These are phyloP conservation scores for Phytophthora lateralis DNA, from an alignment of 352 stramenopile species.

Conservation along the genomic window DNA sequence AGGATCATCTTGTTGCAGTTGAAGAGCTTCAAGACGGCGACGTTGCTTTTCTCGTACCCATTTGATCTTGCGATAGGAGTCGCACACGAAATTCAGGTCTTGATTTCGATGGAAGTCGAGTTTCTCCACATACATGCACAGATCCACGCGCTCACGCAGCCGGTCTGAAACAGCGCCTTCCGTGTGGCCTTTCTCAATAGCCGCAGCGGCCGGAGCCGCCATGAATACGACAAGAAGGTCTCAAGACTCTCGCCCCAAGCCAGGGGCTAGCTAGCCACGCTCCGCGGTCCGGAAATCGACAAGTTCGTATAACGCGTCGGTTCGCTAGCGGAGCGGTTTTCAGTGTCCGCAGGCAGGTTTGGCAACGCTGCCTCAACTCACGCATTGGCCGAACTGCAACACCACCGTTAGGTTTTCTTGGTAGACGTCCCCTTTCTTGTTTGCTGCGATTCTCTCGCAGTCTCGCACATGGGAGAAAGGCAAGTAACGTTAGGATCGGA, in stretches of 20 bases:
- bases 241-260: constrained; percentile 10
- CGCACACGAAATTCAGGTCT: constrained; percentile 19
- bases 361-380: not conserved
- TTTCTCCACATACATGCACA: constrained; percentile 52
- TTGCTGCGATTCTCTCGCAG: constrained; percentile 14
- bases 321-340: constrained; percentile 15
- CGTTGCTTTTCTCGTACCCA: constrained; percentile 47
- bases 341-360: constrained; percentile 1
- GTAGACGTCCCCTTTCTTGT: constrained; percentile 27
- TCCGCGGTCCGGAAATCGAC: not conserved
- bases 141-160: constrained; percentile 41
- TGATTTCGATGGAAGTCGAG: constrained; percentile 28
- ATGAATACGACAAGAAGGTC: constrained; percentile 7
- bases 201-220: constrained; percentile 3
- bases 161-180: constrained; percentile 29
- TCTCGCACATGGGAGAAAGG: constrained; percentile 35
- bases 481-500: constrained; percentile 11
- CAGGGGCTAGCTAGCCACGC: too few species aligned
- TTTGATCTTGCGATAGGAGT: constrained; percentile 55
- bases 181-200: not conserved
- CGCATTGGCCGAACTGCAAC: not conserved
- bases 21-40: constrained; percentile 24
- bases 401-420: constrained; percentile 28
- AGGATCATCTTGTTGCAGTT: constrained; percentile 13
- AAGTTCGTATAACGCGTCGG: constrained; percentile 14